phyloP scores from a whole-genome alignment of 2,329 filamentous ascomycete species.

The Coleophoma crateriformis region DNA sequence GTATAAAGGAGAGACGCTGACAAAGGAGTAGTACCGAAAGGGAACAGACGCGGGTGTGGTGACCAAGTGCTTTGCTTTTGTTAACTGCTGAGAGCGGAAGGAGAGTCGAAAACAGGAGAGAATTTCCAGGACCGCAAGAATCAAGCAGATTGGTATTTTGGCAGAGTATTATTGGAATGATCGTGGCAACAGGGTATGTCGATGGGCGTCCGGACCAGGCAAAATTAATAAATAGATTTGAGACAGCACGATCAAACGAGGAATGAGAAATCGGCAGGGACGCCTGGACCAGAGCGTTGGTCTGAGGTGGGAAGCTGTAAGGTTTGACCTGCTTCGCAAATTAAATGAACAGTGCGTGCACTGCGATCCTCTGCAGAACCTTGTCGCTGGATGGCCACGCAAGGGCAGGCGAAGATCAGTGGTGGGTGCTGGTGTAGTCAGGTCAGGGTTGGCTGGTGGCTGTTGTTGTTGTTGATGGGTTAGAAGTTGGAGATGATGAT shows the following conservation, averaged over 20 bases:
- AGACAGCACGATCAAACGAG: conserved; percentile 1
- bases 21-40: not conserved
- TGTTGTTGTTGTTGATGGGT: too few relatives aligned
- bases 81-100: not conserved
- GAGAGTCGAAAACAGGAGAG: conserved; percentile 1
- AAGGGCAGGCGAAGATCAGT: too few relatives aligned
- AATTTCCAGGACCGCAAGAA: not conserved
- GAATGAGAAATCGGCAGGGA: not conserved
- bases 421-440: too few relatives aligned
- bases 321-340: conserved; percentile 1
- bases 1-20: not conserved
- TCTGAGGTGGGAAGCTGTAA: not conserved
- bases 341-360: conserved; percentile 1
- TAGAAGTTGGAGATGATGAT: too few relatives aligned
- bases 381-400: not conserved
- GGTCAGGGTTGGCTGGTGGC: too few relatives aligned
- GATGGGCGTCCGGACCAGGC: not conserved
- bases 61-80: not conserved
- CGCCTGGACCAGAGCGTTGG: not conserved
- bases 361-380: not conserved
- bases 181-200: too few relatives aligned
- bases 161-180: too few relatives aligned
- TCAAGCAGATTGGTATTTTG: too few relatives aligned
- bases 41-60: not conserved
- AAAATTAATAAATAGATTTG: conserved; percentile 1